These are phyloP conservation scores for Puccinia novopanici DNA, from an alignment of 1,284 basidiomycete species.

Conservation along the genomic window DNA sequence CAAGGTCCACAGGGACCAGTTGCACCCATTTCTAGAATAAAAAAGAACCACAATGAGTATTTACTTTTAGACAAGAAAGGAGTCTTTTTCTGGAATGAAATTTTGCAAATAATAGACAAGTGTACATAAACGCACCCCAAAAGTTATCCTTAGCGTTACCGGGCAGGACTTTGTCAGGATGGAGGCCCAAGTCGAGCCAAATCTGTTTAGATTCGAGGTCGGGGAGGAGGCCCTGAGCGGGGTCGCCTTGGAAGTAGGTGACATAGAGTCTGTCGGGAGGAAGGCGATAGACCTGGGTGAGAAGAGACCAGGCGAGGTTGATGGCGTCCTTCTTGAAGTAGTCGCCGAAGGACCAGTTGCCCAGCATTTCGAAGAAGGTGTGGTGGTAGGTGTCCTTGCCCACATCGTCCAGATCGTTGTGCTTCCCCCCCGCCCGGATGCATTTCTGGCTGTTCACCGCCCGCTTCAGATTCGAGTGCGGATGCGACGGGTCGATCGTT, in stretches of 20 bases:
- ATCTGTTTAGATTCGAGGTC: slow-evolving; percentile 46
- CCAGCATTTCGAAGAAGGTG: slow-evolving; percentile 51
- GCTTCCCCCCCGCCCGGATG: slow-evolving; percentile 48
- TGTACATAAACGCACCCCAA: slow-evolving; percentile 34
- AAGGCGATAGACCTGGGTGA: slow-evolving; percentile 33
- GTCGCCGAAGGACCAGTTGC: slow-evolving; percentile 51
- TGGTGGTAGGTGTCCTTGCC: slow-evolving; percentile 51
- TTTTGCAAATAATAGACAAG: background rate
- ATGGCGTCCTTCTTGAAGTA: slow-evolving; percentile 47
- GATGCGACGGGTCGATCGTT: slow-evolving; percentile 40
- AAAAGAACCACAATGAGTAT: background rate
- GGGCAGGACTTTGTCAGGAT: slow-evolving; percentile 27
- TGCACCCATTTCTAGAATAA: slow-evolving; percentile 44
- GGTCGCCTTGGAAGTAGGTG: slow-evolving; percentile 49
- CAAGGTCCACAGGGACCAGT: slow-evolving; percentile 50
- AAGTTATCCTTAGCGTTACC: slow-evolving; percentile 51
- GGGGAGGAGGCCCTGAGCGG: slow-evolving; percentile 19
- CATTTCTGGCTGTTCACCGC: slow-evolving; percentile 51
- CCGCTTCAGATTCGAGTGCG: slow-evolving; percentile 25
- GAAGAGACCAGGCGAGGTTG: slow-evolving; percentile 36
- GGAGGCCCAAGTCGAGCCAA: slow-evolving; percentile 41
- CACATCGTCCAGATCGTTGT: slow-evolving; percentile 49
- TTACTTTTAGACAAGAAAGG: background rate
- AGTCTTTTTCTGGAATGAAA: background rate
- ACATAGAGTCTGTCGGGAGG: slow-evolving; percentile 47